These are phyloP conservation scores for Aurifilum marmelostoma DNA, from an alignment of 2,329 filamentous ascomycete genomes.

Conservation along the genomic window DNA sequence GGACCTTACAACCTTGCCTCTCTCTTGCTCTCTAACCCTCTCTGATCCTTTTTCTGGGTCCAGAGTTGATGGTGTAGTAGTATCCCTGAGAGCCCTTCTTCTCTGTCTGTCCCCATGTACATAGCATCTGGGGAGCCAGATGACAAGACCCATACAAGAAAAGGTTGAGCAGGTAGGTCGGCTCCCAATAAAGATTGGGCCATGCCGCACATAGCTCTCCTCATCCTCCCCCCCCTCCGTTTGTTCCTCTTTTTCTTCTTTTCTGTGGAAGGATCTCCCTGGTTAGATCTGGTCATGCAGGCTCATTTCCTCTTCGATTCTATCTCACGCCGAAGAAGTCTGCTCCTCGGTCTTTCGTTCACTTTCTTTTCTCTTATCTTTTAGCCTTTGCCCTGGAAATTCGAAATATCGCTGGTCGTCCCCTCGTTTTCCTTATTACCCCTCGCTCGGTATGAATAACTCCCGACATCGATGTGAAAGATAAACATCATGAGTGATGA, in stretches of 20 bases:
- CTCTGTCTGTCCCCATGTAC: slow-evolving; percentile 5
- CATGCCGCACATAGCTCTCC: slow-evolving; percentile 23
- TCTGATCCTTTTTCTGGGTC: neutral
- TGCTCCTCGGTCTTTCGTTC: slow-evolving; percentile 18
- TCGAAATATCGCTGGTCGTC: slow-evolving; percentile 35
- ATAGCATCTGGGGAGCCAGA: slow-evolving; percentile 16
- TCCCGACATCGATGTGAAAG: slow-evolving; percentile 20
- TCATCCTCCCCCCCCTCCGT: slow-evolving; percentile 14
- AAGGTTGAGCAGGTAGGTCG: slow-evolving; percentile 26
- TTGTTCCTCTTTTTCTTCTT: slow-evolving; percentile 20
- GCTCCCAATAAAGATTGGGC: slow-evolving; percentile 30
- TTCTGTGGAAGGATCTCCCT: slow-evolving; percentile 24
- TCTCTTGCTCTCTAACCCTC: slow-evolving; percentile 8
- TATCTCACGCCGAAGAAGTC: slow-evolving; percentile 20
- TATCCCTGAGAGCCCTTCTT: slow-evolving; percentile 10
- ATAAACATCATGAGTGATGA: slow-evolving; percentile 30
- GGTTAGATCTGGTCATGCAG: slow-evolving; percentile 26
- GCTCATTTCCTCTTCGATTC: slow-evolving; percentile 21
- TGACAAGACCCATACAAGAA: slow-evolving; percentile 17
- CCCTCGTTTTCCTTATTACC: slow-evolving; percentile 29
- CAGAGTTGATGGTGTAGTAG: slow-evolving; percentile 26
- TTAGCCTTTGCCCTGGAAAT: slow-evolving; percentile 23
- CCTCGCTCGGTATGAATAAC: slow-evolving; percentile 31
- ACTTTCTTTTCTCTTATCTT: slow-evolving; percentile 8
- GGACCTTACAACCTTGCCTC: slow-evolving; percentile 13